Base-by-base conservation (phyloP, 331 rosid genomes). In the Erythrophleum ivorense region DNA sequence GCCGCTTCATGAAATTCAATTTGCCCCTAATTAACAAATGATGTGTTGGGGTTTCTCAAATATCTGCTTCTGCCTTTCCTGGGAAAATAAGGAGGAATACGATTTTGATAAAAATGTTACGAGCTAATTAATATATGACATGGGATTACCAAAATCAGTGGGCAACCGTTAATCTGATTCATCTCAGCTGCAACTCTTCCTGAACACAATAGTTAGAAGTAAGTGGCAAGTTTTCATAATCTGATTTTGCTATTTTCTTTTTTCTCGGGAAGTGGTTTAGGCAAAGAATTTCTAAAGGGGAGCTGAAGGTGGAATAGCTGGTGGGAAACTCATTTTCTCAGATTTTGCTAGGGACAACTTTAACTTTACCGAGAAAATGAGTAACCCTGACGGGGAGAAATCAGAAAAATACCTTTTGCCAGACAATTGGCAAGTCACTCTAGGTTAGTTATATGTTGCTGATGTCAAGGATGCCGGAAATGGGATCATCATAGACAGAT, bases 141-240 rank as follows among this genome's bases (percentile, higher is more conserved):
- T 24, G 29, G 29, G 29, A 24, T 24, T 24, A 24, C 29, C 29
- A 24, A 24, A 24, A 24, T 24, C 29, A 24, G 29, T 24, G 29
- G 29, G 29, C 29, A 24, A 10, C 3, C 0, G 2, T 12, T 49
- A 55, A 19, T 75, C 54, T 40, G 38, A 77, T 48, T 77, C 74
- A 64, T 64, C 81, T 43, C 45, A 41, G 11, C 78, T 31, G 31
- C 75, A 71, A 24, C 75, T 12, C 75, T 48, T 43, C 6, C 5
- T 10, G 7, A 54, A 71, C 24, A 71, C 31, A 50, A 2, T 4
- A 46, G 40, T 71, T 50, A 48, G 41, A 71, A 16, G 77, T 31
- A 18, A 34, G 50, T 4, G 11, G 21, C 52, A 53, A 53, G 50
- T 73, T 9, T 5, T 0, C 15, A 14, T 15, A 40, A 18, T 36